Conservation (phyloP, 2,329 filamentous ascomycete genomes). For the Pestalotiopsis sp. region DNA sequence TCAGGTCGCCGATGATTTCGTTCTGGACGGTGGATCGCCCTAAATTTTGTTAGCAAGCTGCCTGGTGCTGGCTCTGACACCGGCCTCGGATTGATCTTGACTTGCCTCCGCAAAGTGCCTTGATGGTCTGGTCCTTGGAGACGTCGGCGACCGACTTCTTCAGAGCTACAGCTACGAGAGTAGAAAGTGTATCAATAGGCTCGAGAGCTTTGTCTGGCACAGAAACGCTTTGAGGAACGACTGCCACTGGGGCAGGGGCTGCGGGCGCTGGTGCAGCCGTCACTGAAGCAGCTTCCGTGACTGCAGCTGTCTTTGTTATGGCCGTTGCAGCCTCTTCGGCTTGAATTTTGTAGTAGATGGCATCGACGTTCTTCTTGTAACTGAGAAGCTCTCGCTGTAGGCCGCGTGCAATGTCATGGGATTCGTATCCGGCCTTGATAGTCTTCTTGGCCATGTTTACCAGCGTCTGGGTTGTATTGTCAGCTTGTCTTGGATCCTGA, state of each 20-base stretch:
- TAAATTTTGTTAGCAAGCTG: conserved; percentile 7
- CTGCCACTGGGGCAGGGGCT: neutral
- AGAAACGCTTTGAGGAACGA: neutral
- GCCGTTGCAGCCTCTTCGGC: conserved; percentile 2
- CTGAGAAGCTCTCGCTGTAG: conserved; percentile 25
- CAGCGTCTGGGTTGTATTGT: conserved; percentile 22
- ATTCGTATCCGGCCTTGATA: conserved; percentile 22
- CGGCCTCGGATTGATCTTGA: neutral
- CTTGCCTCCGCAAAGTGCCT: conserved; percentile 31
- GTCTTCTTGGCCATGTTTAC: conserved; percentile 39
- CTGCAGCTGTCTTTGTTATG: conserved; percentile 9
- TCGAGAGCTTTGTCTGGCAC: conserved; percentile 16
- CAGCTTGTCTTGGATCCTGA: neutral
- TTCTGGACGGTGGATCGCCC: conserved; percentile 46
- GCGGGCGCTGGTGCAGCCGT: neutral
- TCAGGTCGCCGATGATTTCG: conserved; percentile 43
- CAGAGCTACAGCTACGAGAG: conserved; percentile 31
- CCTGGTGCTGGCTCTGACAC: too few species aligned
- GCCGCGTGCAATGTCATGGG: conserved; percentile 21
- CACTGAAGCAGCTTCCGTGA: neutral
- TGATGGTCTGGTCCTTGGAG: conserved; percentile 29
- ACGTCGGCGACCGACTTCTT: conserved; percentile 29
- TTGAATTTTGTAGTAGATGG: conserved; percentile 25
- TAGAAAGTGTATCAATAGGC: conserved; percentile 24
- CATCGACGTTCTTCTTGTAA: conserved; percentile 19